A percentile compares a stretch with the other conserved stretches of the same genome.
Evolutionary conservation across 2,329 filamentous ascomycete species (phyloP).

Genomic region (Penicillium palitans): DNA sequence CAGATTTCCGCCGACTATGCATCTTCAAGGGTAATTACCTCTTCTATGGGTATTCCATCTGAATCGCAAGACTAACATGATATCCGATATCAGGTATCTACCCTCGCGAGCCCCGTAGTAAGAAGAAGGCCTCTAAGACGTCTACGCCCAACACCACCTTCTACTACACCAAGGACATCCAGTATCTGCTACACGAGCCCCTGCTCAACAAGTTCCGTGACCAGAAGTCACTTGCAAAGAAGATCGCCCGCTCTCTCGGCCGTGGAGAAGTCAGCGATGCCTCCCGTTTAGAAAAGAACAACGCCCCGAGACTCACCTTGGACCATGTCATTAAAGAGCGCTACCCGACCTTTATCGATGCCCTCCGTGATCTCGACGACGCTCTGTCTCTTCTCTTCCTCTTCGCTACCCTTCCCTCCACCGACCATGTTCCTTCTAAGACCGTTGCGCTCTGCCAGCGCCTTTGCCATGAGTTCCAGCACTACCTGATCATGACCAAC

Average conservation of each 20-base stretch:
- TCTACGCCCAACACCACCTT: conserved; percentile 91
- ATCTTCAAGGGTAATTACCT: conserved; percentile 80
- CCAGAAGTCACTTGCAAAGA: conserved; percentile 95
- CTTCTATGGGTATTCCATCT: neutral
- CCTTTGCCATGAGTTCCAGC: conserved; percentile 91
- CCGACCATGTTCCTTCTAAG: conserved; percentile 84
- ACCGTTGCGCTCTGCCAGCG: conserved; percentile 94
- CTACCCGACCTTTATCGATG: conserved; percentile 95
- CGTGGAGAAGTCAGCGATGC: conserved; percentile 89
- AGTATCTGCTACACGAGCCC: conserved; percentile 96
- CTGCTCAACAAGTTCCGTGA: conserved; percentile 93
- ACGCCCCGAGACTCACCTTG: conserved; percentile 84
- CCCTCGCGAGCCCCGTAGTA: conserved; percentile 91
- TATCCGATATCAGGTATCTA: conserved; percentile 67
- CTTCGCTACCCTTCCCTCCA: conserved; percentile 93
- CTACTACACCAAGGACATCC: conserved; percentile 90
- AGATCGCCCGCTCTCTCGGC: conserved; percentile 89
- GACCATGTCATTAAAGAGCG: conserved; percentile 98
- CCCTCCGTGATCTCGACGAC: conserved; percentile 91
- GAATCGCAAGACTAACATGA: conserved; percentile 18
- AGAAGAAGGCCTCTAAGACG: conserved; percentile 94
- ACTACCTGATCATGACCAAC: conserved; percentile 91
- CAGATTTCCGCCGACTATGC: conserved; percentile 96
- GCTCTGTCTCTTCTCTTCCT: conserved; percentile 95
- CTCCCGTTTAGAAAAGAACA: conserved; percentile 83